Base-by-base conservation (phyloP, 257 asterid genomes). In the Salvia splendens region DNA sequence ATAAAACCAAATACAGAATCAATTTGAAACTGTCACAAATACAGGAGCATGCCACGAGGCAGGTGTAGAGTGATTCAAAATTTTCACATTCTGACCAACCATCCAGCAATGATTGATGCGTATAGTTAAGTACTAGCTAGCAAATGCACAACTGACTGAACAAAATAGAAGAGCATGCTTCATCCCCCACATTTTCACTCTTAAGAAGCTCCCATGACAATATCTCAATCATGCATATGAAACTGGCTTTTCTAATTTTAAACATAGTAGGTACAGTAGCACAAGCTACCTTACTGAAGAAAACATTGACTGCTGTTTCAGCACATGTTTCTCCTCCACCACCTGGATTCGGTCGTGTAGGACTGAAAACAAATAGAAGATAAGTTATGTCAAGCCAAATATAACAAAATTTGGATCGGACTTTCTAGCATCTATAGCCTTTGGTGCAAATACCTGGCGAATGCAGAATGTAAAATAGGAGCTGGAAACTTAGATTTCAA, bases 241-340 rank as follows among this genome's bases (percentile, higher is more conserved):
- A 8, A 32, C 69, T 17, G 42, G 64, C 51, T 49, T 38, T 4
- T 20, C 5, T 52, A 71, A 50, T 47, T 58, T 14, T 42, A 30
- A 61, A 51, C 38, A 17, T 24, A 24, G 30, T 45, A 67, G 64
- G 50, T 42, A 46, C 38, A 64, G 50, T 42, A 64, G 66, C 32
- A 42, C 73, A 83, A 81, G 81, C 17, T 84, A 94, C 99, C 98
- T 94, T 94, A 75, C 92, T 80, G 71, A 94, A 85, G 69, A 91
- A 94, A 64, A 94, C 91, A 64, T 79, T 83, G 40, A 91, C 82
- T 35, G 96, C 92, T 49, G 98, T 91, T 85, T 94, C 99, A 10
- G 99, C 99, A 75, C 96, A 91, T 1, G 98, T 91, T 83, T 94
- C 99, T 70, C 98, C 98, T 71, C 96, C 96, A 69, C 96, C 97